Percentiles rank a stretch among this genome's conserved stretches.
phyloP scores from a whole-genome alignment of 1,284 basidiomycete genomes.

The Mycena sp. region DNA sequence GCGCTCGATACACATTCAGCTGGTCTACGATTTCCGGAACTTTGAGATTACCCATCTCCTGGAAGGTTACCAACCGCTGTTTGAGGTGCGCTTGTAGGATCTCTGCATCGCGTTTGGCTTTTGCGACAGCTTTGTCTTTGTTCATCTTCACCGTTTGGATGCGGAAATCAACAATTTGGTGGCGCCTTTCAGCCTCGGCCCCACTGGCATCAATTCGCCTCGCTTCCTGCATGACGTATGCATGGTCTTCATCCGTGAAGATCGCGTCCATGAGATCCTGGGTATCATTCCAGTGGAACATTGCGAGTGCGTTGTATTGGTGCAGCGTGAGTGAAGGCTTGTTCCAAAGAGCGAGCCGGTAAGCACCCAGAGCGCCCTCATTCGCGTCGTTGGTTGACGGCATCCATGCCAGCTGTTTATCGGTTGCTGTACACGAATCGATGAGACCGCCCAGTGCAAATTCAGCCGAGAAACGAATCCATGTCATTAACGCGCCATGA shows the following conservation, averaged over 20 bases:
- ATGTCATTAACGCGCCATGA: conserved; percentile 35
- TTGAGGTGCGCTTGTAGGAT: neutral
- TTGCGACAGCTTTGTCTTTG: neutral
- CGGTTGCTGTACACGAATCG: neutral
- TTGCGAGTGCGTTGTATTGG: neutral
- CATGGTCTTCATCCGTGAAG: neutral
- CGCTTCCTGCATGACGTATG: neutral
- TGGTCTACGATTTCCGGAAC: neutral
- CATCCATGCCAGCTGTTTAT: no score
- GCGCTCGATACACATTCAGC: neutral
- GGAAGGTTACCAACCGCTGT: neutral
- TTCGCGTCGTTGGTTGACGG: neutral
- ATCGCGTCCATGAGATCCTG: neutral
- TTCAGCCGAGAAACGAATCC: conserved; percentile 39
- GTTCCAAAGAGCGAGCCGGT: neutral
- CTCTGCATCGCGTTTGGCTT: neutral
- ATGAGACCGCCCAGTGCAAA: conserved; percentile 34
- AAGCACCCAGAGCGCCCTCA: neutral
- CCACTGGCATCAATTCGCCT: neutral
- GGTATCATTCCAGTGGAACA: neutral
- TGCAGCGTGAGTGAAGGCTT: neutral
- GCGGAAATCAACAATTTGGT: no score
- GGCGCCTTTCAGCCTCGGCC: neutral
- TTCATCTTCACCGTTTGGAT: neutral
- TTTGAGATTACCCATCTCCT: neutral